Evolutionary conservation across 441 rosid genomes (phyloP).

Genomic region (Pelargonium australe): DNA sequence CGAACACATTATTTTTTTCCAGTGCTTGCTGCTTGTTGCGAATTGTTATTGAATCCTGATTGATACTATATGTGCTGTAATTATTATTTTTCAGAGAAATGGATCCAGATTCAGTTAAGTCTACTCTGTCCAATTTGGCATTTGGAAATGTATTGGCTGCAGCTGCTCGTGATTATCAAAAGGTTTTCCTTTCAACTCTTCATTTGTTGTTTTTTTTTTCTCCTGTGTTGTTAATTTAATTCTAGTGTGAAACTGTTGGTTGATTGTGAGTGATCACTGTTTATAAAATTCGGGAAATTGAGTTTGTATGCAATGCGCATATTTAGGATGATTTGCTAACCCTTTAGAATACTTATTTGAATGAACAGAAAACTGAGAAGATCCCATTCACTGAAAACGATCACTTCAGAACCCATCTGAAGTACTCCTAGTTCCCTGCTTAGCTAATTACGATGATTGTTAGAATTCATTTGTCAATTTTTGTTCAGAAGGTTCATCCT

Average conservation of each 20-base stretch:
- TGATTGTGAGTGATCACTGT: too few relatives aligned
- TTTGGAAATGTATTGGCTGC: slow-evolving; percentile 93
- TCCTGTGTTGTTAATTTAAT: not conserved
- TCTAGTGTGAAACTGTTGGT: not conserved
- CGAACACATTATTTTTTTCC: too few relatives aligned
- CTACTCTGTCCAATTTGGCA: slow-evolving; percentile 72
- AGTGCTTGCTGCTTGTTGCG: too few relatives aligned
- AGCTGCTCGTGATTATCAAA: slow-evolving; percentile 87
- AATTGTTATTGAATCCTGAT: too few relatives aligned
- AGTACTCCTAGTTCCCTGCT: not conserved
- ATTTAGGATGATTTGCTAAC: not conserved
- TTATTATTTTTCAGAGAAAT: slow-evolving; percentile 16
- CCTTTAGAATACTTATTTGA: too few relatives aligned
- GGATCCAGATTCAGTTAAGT: slow-evolving; percentile 86
- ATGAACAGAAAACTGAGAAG: not conserved
- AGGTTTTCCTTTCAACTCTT: slow-evolving; percentile 31
- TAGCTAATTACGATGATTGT: not conserved
- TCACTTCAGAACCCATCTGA: not conserved
- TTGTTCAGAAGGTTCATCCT: not conserved
- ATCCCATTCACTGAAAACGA: not conserved
- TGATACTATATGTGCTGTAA: too few relatives aligned
- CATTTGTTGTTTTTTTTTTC: slow-evolving; percentile 3
- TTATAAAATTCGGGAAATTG: too few relatives aligned
- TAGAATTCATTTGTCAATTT: not conserved
- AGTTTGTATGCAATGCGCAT: not conserved